phyloP scores from a whole-genome alignment of 108 stramenopile genomes.

The Skeletonema grethae region DNA sequence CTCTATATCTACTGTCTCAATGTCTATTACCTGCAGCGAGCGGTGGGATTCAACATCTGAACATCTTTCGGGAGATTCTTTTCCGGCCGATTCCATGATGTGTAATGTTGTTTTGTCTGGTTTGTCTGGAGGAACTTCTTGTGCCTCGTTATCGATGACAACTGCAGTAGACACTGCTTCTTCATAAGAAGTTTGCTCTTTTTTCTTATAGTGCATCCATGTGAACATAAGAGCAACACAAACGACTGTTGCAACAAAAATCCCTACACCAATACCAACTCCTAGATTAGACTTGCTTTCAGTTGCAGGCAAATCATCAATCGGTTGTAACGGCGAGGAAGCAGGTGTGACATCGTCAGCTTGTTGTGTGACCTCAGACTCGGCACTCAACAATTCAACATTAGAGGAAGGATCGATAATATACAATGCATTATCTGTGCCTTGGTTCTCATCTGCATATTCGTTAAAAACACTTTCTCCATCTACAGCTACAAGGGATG shows the following conservation, averaged over 20 bases:
- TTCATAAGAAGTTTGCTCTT: background rate
- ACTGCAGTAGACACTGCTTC: background rate
- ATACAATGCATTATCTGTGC: background rate
- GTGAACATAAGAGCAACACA: background rate
- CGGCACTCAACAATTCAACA: background rate
- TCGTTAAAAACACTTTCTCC: background rate
- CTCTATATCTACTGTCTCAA: background rate
- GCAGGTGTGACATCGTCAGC: background rate
- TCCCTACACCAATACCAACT: constrained; percentile 1
- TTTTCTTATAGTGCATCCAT: background rate
- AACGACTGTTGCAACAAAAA: background rate
- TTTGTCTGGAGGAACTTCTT: background rate
- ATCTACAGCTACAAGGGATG: background rate
- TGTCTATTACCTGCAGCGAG: background rate
- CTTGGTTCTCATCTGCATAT: background rate
- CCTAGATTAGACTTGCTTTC: background rate
- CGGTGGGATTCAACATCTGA: background rate
- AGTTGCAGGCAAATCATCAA: background rate
- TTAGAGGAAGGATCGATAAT: background rate
- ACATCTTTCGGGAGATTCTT: background rate
- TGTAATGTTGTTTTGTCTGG: background rate
- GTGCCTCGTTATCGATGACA: background rate
- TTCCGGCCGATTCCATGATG: background rate
- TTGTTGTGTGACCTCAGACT: background rate
- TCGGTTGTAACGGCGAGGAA: background rate